phyloP scores from a whole-genome alignment of 2,329 filamentous ascomycete species.

The Rachicladosporium sp. region DNA sequence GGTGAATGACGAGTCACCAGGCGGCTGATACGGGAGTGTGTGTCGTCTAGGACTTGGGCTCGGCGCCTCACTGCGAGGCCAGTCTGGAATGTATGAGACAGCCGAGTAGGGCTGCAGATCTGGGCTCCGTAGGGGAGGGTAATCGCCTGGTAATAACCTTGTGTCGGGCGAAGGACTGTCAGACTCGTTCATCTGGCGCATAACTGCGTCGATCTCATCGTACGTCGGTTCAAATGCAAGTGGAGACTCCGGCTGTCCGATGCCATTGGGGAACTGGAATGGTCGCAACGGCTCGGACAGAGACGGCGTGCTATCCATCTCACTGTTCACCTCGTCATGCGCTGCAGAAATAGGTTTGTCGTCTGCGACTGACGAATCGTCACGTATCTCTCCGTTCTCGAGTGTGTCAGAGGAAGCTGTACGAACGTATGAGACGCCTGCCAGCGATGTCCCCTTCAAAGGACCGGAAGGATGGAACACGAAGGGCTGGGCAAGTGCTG shows the following conservation, averaged over 20 bases:
- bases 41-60: constrained; percentile 51
- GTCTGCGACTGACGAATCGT: constrained; percentile 7
- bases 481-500: constrained; percentile 60
- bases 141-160: too few species aligned
- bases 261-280: constrained; percentile 9
- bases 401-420: constrained; percentile 19
- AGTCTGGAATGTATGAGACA: constrained; percentile 21
- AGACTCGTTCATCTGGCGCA: constrained; percentile 66
- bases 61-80: constrained; percentile 52
- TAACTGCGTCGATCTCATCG: constrained; percentile 84
- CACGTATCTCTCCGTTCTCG: constrained; percentile 20
- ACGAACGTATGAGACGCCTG: background rate
- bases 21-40: constrained; percentile 2
- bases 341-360: constrained; percentile 8
- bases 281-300: constrained; percentile 7
- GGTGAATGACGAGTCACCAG: constrained; percentile 21
- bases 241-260: constrained; percentile 7
- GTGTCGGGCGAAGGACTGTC: constrained; percentile 2
- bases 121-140: constrained; percentile 12
- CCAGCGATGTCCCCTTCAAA: background rate
- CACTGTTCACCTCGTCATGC: background rate
- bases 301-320: constrained; percentile 1
- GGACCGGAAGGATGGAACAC: constrained; percentile 23
- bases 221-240: constrained; percentile 39
- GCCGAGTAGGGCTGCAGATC: constrained; percentile 17